These are phyloP conservation scores for Harringtonia lauricola DNA, from an alignment of 2,329 filamentous ascomycete genomes.

Conservation along the genomic window DNA sequence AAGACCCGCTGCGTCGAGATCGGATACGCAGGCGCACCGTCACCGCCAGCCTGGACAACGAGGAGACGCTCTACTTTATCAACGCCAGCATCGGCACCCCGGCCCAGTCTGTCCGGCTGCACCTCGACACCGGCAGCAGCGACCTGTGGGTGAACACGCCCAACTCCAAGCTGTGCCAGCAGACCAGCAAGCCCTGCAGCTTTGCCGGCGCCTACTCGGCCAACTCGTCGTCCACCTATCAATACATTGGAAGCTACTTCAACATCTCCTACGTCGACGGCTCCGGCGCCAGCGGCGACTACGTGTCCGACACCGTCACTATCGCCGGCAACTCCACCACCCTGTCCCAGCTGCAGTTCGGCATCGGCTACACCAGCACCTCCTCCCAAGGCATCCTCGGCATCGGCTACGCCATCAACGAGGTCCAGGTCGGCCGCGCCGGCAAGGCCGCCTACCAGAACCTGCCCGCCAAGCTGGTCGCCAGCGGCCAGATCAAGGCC, in stretches of 20 bases:
- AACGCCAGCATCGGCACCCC: constrained; percentile 55
- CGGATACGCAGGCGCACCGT: constrained; percentile 28
- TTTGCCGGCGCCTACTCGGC: constrained; percentile 56
- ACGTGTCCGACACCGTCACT: constrained; percentile 61
- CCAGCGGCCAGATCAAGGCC: constrained; percentile 48
- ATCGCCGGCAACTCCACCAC: constrained; percentile 36
- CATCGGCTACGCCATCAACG: constrained; percentile 71
- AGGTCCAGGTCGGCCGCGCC: constrained; percentile 56
- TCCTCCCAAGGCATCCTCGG: constrained; percentile 67
- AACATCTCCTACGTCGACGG: constrained; percentile 85
- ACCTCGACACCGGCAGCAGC: constrained; percentile 59
- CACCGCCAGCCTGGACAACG: constrained; percentile 39
- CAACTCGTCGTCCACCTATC: constrained; percentile 65
- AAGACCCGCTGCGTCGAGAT: constrained; percentile 32
- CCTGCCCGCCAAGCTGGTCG: constrained; percentile 53
- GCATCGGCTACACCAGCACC: constrained; percentile 54
- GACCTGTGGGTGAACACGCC: constrained; percentile 62
- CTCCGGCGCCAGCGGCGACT: constrained; percentile 66
- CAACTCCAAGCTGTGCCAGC: constrained; percentile 47
- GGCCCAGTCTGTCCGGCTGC: constrained; percentile 42
- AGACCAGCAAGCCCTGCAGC: constrained; percentile 38
- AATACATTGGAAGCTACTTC: constrained; percentile 63
- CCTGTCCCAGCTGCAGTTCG: constrained; percentile 54
- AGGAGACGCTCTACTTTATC: constrained; percentile 53
- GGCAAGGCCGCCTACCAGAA: constrained; percentile 51